These are phyloP conservation scores for Bidens hawaiensis DNA, from an alignment of 140 eudicot species.

Conservation along the genomic window DNA sequence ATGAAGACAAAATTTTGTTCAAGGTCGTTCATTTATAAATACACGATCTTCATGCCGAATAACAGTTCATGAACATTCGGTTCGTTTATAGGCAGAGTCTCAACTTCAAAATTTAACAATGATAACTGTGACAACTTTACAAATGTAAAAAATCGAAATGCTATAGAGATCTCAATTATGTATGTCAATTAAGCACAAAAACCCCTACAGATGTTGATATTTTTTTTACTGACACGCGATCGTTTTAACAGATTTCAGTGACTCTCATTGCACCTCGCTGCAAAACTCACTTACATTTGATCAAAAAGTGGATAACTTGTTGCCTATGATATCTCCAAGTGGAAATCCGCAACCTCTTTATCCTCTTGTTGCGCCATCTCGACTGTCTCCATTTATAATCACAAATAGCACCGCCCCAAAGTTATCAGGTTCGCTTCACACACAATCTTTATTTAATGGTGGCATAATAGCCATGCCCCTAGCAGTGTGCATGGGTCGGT, in stretches of 20 bases:
- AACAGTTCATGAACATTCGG: too few relatives aligned
- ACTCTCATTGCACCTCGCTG: conserved; percentile 29
- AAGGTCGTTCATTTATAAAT: too few relatives aligned
- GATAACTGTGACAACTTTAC: not conserved
- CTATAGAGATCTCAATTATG: conserved; percentile 1
- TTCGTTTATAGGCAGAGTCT: too few relatives aligned
- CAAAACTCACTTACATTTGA: conserved; percentile 14
- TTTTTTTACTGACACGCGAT: not conserved
- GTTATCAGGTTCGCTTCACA: conserved; percentile 61
- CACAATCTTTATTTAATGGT: not conserved
- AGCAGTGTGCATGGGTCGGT: too few relatives aligned
- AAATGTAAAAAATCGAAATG: not conserved
- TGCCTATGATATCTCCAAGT: conserved; percentile 69
- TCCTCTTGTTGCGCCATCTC: conserved; percentile 96
- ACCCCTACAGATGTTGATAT: not conserved
- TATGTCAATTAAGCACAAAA: not conserved
- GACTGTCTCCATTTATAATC: conserved; percentile 80
- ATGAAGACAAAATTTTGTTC: too few relatives aligned
- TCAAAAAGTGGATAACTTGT: conserved; percentile 38
- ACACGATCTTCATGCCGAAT: too few relatives aligned
- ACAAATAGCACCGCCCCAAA: conserved; percentile 77
- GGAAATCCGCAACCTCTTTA: conserved; percentile 82
- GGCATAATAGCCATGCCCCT: too few relatives aligned
- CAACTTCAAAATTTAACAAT: conserved; percentile 11
- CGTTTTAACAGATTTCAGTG: conserved; percentile 38